A percentile compares a stretch with the other conserved stretches of the same genome.
These are phyloP conservation scores for Penicilliopsis zonata DNA, from an alignment of 495 filamentous ascomycete genomes.

Conservation along the genomic window DNA sequence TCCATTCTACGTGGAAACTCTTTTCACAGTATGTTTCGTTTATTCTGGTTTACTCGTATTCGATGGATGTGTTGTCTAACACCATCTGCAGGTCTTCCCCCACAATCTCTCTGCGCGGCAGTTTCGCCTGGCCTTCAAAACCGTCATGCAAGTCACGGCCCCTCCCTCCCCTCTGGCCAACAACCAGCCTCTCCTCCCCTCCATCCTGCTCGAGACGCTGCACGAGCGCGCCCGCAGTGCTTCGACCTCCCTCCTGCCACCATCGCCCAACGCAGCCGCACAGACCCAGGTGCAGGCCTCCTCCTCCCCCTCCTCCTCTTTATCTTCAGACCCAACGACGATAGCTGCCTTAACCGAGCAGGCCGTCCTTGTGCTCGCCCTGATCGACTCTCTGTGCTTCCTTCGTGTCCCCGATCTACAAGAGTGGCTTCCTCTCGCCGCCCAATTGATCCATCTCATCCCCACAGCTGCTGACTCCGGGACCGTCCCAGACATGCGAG, in stretches of 20 bases:
- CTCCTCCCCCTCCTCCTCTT: slow-evolving; percentile 40
- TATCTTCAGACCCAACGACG: too few species aligned
- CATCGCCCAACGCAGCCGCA: slow-evolving; percentile 15
- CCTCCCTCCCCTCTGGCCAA: slow-evolving; percentile 65
- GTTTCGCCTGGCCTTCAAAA: slow-evolving; percentile 89
- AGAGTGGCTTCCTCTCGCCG: slow-evolving; percentile 64
- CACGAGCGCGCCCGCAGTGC: slow-evolving; percentile 50
- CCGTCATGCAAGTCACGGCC: slow-evolving; percentile 72
- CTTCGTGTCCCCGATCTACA: slow-evolving; percentile 58
- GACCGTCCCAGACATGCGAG: slow-evolving; percentile 51
- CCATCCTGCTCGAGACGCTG: slow-evolving; percentile 71
- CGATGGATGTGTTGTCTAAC: too few species aligned
- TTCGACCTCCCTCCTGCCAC: slow-evolving; percentile 36
- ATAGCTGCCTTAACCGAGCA: too few species aligned
- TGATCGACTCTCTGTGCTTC: slow-evolving; percentile 73
- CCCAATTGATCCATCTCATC: slow-evolving; percentile 53
- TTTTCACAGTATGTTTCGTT: slow-evolving; percentile 51
- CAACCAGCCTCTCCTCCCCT: slow-evolving; percentile 61
- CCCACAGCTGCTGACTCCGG: too few species aligned
- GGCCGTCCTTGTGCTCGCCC: slow-evolving; percentile 62
- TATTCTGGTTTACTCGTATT: neutral
- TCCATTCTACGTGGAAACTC: slow-evolving; percentile 75
- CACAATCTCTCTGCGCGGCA: slow-evolving; percentile 71
- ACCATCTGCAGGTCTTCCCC: slow-evolving; percentile 51
- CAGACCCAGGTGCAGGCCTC: slow-evolving; percentile 15